A percentile compares a stretch with the other conserved stretches of the same genome.
These are phyloP conservation scores for Tribonema minus DNA, from an alignment of 108 stramenopile genomes.

Conservation along the genomic window DNA sequence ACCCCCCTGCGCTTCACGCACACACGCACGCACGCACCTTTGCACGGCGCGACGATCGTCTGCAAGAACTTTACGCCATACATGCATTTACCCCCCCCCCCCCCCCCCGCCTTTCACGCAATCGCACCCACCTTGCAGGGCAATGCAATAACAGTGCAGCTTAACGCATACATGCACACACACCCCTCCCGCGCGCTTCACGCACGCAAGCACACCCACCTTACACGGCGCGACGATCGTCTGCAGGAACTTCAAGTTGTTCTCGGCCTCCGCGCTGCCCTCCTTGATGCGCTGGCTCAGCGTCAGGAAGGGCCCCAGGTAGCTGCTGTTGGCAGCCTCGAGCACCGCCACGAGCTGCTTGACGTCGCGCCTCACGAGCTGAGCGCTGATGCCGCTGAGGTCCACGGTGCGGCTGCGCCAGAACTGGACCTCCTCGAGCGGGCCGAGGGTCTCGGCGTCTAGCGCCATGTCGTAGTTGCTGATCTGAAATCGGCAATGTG, in stretches of 20 bases:
- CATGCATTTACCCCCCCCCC: too few species aligned
- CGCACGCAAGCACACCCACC: too few species aligned
- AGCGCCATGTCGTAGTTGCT: conserved; percentile 51
- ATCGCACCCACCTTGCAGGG: too few species aligned
- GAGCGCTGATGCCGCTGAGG: conserved; percentile 60
- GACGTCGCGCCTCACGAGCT: conserved; percentile 58
- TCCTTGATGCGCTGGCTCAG: conserved; percentile 52
- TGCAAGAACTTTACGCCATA: conserved; percentile 58
- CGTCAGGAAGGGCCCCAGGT: conserved; percentile 53
- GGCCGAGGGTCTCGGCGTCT: conserved; percentile 56
- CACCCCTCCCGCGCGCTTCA: too few species aligned
- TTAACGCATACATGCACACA: too few species aligned
- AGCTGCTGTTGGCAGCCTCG: conserved; percentile 31
- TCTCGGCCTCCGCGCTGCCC: conserved; percentile 48
- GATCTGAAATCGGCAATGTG: background rate
- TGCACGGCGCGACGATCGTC: conserved; percentile 38
- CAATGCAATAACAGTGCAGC: too few species aligned
- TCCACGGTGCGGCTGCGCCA: conserved; percentile 60
- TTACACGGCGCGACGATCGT: conserved; percentile 39
- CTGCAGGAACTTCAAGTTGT: conserved; percentile 62
- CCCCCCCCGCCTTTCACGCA: too few species aligned
- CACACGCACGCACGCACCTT: too few species aligned
- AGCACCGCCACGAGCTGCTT: conserved; percentile 27
- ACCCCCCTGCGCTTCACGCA: too few species aligned
- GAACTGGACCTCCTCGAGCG: conserved; percentile 64